phyloP scores from a whole-genome alignment of 2,329 filamentous ascomycete species.

The Colletotrichum sp. region DNA sequence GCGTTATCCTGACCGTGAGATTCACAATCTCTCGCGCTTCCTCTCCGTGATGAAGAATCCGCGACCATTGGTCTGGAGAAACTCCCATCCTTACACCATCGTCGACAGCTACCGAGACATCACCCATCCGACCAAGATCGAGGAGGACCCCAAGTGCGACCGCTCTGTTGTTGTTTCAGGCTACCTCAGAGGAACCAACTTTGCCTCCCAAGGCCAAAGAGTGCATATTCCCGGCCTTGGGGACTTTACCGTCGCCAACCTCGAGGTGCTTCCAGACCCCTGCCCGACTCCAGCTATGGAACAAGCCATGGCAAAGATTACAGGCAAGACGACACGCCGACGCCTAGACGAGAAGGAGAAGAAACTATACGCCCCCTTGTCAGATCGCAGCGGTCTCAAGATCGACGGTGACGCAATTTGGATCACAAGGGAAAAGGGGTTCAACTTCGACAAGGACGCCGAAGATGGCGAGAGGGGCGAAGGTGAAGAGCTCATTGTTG shows the following conservation, averaged over 20 bases:
- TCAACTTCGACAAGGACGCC: constrained; percentile 74
- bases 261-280: constrained; percentile 90
- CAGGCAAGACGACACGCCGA: constrained; percentile 80
- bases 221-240: constrained; percentile 94
- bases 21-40: constrained; percentile 94
- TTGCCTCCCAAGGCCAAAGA: constrained; percentile 81
- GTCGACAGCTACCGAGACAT: constrained; percentile 96
- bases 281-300: constrained; percentile 94
- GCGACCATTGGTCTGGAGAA: constrained; percentile 93
- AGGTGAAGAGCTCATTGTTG: constrained; percentile 93
- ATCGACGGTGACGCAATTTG: constrained; percentile 98
- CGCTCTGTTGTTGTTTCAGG: constrained; percentile 90
- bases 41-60: constrained; percentile 99
- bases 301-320: constrained; percentile 81
- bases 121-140: constrained; percentile 89
- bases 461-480: constrained; percentile 82
- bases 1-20: constrained; percentile 92
- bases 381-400: constrained; percentile 92
- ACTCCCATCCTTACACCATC: constrained; percentile 91
- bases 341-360: constrained; percentile 96
- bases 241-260: constrained; percentile 81
- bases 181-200: constrained; percentile 94
- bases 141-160: constrained; percentile 88
- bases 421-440: constrained; percentile 73
- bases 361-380: constrained; percentile 96